Evolutionary conservation across 495 filamentous ascomycete genomes (phyloP), one percentile per base, ranked within the genome.

Genomic region (Aspergillus diversus): DNA sequence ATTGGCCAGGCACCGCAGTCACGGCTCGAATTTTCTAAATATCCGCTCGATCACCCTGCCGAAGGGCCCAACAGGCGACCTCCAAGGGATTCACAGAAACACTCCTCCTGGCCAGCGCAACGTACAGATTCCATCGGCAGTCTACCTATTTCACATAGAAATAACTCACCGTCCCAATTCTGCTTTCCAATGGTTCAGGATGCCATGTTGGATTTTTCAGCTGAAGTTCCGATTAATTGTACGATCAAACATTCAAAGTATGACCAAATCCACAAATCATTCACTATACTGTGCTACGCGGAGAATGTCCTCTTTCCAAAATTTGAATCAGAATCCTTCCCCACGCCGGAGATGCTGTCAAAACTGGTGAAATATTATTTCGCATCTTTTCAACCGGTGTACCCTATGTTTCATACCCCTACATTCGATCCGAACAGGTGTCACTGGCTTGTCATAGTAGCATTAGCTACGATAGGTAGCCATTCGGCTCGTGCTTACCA

Each of bases 381-480:
- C 17, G 66, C 77, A 33, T 71, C 71, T 39, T 83, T 81, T 21
- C 73, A 80, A 42, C 63, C 74, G 4, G 71, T 77, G n/a, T 76
- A 83, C 37, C 82, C 81, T 5, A 77, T 81, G 16, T 54, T 82
- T 33, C 81, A 83, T 63, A 58, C 66, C n/a, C 60, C 77, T 8
- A 76, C 75, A 1, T 78, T 81, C 58, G 63, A 80, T 53, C 62
- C 71, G 5, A 77, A 76, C 12, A 62, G 63, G 42, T 73, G 67
- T 27, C 78, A 81, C 60, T 83, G 80, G 80, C 63, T 82, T 17
- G 56, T 83, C 50, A 64, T 63, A 5, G 61, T 84, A 48, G 77
- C 81, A 21, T 59, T 84, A 50, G 66, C 79, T 9, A 72, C 81
- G 49, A 75, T 84, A 55, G 82, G 82, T 2, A 77, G 73, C 55